A percentile compares a stretch with the other conserved stretches of the same genome.
phyloP scores from a whole-genome alignment of 2,329 filamentous ascomycete genomes.

The Claviceps paspali region DNA sequence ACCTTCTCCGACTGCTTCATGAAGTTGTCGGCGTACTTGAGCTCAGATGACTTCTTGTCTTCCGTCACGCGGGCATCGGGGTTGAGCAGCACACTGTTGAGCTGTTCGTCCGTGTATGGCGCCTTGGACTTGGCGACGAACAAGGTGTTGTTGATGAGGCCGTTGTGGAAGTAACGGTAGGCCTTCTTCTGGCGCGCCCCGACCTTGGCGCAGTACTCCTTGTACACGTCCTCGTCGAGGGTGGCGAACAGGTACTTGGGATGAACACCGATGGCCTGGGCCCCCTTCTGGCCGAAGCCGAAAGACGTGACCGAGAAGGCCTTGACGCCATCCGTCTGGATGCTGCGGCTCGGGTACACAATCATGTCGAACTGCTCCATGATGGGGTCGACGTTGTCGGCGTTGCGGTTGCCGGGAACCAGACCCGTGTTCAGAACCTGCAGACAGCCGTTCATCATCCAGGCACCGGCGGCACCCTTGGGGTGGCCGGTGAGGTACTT shows the following conservation, averaged over 20 bases:
- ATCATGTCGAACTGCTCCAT: slow-evolving; percentile 99
- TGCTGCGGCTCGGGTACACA: slow-evolving; percentile 84
- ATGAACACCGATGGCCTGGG: slow-evolving; percentile 92
- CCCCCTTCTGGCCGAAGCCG: slow-evolving; percentile 97
- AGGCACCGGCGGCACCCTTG: slow-evolving; percentile 96
- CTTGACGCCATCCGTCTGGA: slow-evolving; percentile 96
- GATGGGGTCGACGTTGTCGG: slow-evolving; percentile 88
- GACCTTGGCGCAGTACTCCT: slow-evolving; percentile 74
- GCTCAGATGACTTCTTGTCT: slow-evolving; percentile 74
- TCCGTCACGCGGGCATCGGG: slow-evolving; percentile 71
- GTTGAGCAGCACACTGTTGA: slow-evolving; percentile 82
- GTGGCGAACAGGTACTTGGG: slow-evolving; percentile 90
- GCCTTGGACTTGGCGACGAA: slow-evolving; percentile 90
- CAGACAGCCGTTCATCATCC: slow-evolving; percentile 98
- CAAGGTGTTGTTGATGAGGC: slow-evolving; percentile 92
- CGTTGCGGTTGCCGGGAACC: slow-evolving; percentile 93
- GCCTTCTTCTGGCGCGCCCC: slow-evolving; percentile 94
- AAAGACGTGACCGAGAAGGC: slow-evolving; percentile 98
- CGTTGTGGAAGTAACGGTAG: slow-evolving; percentile 97
- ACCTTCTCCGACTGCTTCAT: slow-evolving; percentile 49
- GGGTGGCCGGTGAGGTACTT: slow-evolving; percentile 98
- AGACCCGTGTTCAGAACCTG: slow-evolving; percentile 90
- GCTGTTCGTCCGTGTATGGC: slow-evolving; percentile 79
- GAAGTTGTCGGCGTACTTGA: slow-evolving; percentile 56
- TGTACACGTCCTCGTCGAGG: slow-evolving; percentile 75